Percentiles rank a stretch among this genome's conserved stretches.
Evolutionary conservation across 1,284 basidiomycete species (phyloP).

Genomic region (Malassezia globosa): DNA sequence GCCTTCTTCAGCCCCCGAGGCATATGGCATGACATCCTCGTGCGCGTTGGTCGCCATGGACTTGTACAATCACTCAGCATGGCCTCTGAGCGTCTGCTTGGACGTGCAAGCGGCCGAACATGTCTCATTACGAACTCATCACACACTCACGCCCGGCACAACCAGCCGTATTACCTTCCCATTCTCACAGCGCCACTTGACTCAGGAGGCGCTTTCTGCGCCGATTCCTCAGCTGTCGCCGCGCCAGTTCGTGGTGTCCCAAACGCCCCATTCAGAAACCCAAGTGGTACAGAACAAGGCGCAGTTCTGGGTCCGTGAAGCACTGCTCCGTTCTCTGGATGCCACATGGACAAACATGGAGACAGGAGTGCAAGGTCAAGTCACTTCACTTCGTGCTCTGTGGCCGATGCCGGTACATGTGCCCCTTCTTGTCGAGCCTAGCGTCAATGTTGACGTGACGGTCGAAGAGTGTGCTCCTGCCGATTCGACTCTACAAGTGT

Average conservation of each 20-base stretch:
- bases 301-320: slow-evolving; percentile 87
- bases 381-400: slow-evolving; percentile 12
- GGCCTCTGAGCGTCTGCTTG: slow-evolving; percentile 75
- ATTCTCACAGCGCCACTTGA: slow-evolving; percentile 58
- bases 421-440: not conserved
- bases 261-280: slow-evolving; percentile 55
- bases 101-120: slow-evolving; percentile 50
- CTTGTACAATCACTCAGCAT: slow-evolving; percentile 70
- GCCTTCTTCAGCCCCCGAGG: slow-evolving; percentile 17
- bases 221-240: slow-evolving; percentile 67
- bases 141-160: not conserved
- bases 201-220: slow-evolving; percentile 54
- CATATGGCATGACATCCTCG: too few relatives aligned
- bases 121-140: slow-evolving; percentile 50
- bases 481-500: not conserved
- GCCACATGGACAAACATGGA: slow-evolving; percentile 65
- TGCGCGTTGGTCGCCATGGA: slow-evolving; percentile 77
- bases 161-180: slow-evolving; percentile 64
- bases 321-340: slow-evolving; percentile 59
- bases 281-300: slow-evolving; percentile 60
- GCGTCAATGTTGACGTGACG: not conserved
- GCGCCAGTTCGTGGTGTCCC: slow-evolving; percentile 81
- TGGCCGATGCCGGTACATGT: slow-evolving; percentile 3
- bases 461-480: not conserved
- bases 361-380: not conserved